Conservation (phyloP, 768 basidiomycete genomes). For the Trametes elegans region DNA sequence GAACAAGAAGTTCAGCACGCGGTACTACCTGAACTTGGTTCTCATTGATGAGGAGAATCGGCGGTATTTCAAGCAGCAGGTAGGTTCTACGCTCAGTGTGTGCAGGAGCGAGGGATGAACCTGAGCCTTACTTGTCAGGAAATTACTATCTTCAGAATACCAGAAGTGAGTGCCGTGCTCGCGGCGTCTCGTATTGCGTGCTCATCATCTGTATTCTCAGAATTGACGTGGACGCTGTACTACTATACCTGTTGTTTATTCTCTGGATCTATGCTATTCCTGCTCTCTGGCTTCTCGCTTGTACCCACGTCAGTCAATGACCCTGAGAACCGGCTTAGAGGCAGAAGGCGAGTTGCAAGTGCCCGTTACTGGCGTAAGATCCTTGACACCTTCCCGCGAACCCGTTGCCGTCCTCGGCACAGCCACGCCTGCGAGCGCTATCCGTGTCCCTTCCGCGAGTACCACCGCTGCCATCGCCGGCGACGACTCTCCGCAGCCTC, state of each 20-base stretch:
- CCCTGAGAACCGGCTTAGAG: neutral
- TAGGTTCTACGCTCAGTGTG: slow-evolving; percentile 25
- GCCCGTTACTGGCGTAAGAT: too few species aligned
- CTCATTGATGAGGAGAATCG: slow-evolving; percentile 98
- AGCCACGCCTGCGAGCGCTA: too few species aligned
- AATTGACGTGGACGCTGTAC: slow-evolving; percentile 33
- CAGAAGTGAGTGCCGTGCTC: slow-evolving; percentile 59
- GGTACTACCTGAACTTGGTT: slow-evolving; percentile 97
- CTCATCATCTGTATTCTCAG: slow-evolving; percentile 21
- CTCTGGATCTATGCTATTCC: slow-evolving; percentile 14
- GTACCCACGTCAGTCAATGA: neutral
- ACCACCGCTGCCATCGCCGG: too few species aligned
- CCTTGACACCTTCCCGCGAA: too few species aligned
- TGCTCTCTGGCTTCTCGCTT: neutral
- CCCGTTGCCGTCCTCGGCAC: too few species aligned
- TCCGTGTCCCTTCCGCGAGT: too few species aligned
- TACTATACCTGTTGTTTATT: slow-evolving; percentile 28
- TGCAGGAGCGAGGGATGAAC: neutral
- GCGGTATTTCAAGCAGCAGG: slow-evolving; percentile 97
- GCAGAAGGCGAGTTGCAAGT: too few species aligned
- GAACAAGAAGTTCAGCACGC: slow-evolving; percentile 97
- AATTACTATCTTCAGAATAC: slow-evolving; percentile 90
- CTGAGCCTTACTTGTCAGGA: slow-evolving; percentile 41
- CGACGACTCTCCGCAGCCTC: neutral
- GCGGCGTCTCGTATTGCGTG: neutral